Percentiles rank a stretch among this genome's conserved stretches.
phyloP scores from a whole-genome alignment of 352 stramenopile species.

The Aphanomyces cochlioides region DNA sequence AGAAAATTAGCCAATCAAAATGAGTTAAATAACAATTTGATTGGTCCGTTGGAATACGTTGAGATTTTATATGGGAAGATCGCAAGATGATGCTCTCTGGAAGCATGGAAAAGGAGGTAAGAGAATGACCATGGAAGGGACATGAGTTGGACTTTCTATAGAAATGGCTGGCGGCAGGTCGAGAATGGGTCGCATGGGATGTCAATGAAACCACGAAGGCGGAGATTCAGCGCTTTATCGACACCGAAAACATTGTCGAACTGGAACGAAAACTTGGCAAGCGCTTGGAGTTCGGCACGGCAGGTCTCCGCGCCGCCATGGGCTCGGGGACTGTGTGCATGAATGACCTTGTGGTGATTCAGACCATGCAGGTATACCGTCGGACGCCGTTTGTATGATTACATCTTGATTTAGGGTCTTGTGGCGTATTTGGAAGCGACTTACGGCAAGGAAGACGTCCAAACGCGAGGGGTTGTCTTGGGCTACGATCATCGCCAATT shows the following conservation, averaged over 20 bases:
- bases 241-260: constrained; percentile 43
- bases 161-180: constrained; percentile 40
- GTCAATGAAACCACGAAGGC: constrained; percentile 72
- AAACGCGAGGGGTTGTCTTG: constrained; percentile 78
- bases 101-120: too few species aligned
- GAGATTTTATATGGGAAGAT: too few species aligned
- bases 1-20: constrained; percentile 9
- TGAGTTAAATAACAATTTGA: neutral
- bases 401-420: constrained; percentile 47
- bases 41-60: neutral
- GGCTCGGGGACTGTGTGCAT: constrained; percentile 81
- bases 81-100: too few species aligned
- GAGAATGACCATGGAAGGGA: neutral
- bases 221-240: constrained; percentile 62
- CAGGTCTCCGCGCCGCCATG: constrained; percentile 87
- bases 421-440: constrained; percentile 76
- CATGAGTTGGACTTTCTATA: constrained; percentile 7
- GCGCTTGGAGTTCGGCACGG: constrained; percentile 90
- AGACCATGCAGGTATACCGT: constrained; percentile 69
- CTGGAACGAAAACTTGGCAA: constrained; percentile 72
- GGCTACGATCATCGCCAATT: constrained; percentile 88
- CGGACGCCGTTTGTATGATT: neutral
- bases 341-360: constrained; percentile 91
- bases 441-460: constrained; percentile 62
- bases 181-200: constrained; percentile 85